A percentile compares a stretch with the other conserved stretches of the same genome.
phyloP scores from a whole-genome alignment of 1,284 basidiomycete species.

The Sporisorium graminicola region DNA sequence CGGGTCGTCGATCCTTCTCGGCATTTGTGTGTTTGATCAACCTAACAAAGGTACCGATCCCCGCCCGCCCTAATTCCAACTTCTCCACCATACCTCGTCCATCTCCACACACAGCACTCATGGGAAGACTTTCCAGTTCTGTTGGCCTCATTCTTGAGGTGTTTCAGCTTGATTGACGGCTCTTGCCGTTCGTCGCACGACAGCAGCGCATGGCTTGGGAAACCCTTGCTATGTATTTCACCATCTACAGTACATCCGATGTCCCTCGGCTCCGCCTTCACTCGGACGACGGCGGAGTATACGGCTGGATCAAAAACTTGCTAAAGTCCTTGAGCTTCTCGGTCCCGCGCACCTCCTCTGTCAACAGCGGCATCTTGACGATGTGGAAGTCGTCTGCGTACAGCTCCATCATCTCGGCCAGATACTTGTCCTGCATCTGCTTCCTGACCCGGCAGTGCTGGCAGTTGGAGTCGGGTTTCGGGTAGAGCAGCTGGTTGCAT shows the following conservation, averaged over 20 bases:
- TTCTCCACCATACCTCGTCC: too few species aligned
- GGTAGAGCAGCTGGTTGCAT: conserved; percentile 96
- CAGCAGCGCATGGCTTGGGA: too few species aligned
- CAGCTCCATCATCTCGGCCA: conserved; percentile 67
- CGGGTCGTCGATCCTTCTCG: background rate
- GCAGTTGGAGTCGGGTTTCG: conserved; percentile 89
- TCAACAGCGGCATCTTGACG: conserved; percentile 85
- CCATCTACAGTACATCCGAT: background rate
- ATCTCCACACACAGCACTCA: background rate
- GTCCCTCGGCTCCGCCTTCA: too few species aligned
- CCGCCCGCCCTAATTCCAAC: too few species aligned
- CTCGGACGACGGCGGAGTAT: conserved; percentile 50
- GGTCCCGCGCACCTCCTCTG: conserved; percentile 95
- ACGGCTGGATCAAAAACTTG: conserved; percentile 60
- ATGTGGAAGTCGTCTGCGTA: conserved; percentile 68
- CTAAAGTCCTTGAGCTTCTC: conserved; percentile 83
- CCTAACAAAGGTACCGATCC: background rate
- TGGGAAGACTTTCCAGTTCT: too few species aligned
- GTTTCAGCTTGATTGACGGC: too few species aligned
- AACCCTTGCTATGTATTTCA: too few species aligned
- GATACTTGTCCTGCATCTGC: conserved; percentile 87
- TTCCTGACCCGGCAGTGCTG: conserved; percentile 94
- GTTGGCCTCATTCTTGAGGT: too few species aligned
- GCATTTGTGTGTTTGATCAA: background rate
- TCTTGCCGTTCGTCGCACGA: too few species aligned